A percentile compares a stretch with the other conserved stretches of the same genome.
phyloP scores from a whole-genome alignment of 257 asterid genomes.

The Lycium ferocissimum region DNA sequence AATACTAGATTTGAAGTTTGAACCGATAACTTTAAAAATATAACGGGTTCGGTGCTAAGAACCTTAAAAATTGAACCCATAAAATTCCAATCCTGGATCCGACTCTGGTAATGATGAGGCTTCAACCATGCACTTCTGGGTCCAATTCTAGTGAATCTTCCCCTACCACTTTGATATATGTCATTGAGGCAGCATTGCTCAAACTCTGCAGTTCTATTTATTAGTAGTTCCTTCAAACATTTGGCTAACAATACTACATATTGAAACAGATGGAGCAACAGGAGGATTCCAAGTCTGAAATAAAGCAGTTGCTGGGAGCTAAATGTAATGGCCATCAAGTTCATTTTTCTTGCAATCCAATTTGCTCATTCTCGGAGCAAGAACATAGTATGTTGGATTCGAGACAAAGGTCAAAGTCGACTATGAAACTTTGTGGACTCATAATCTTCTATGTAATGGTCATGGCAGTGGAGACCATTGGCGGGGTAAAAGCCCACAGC shows the following conservation, averaged over 20 bases:
- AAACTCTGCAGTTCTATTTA: background rate
- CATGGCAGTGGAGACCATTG: conserved; percentile 72
- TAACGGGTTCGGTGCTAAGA: no score
- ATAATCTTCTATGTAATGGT: conserved; percentile 56
- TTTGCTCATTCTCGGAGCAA: conserved; percentile 68
- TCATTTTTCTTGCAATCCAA: conserved; percentile 54
- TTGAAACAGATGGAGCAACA: conserved; percentile 58
- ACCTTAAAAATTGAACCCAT: no score
- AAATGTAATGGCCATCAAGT: conserved; percentile 32
- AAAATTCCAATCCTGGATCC: no score
- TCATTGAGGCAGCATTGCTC: background rate
- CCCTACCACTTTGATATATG: background rate
- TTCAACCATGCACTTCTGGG: background rate
- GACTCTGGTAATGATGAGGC: background rate
- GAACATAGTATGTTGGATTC: conserved; percentile 47
- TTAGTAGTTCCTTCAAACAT: background rate
- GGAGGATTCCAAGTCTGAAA: conserved; percentile 38
- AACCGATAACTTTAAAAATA: no score
- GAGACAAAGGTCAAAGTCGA: conserved; percentile 63
- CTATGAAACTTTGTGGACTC: conserved; percentile 62
- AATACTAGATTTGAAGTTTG: no score
- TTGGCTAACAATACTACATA: background rate
- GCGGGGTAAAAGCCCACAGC: conserved; percentile 79
- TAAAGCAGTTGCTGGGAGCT: conserved; percentile 39
- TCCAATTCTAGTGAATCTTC: conserved; percentile 14